These are phyloP conservation scores for Aspergillus sergii DNA, from an alignment of 2,329 filamentous ascomycete genomes.

Conservation along the genomic window DNA sequence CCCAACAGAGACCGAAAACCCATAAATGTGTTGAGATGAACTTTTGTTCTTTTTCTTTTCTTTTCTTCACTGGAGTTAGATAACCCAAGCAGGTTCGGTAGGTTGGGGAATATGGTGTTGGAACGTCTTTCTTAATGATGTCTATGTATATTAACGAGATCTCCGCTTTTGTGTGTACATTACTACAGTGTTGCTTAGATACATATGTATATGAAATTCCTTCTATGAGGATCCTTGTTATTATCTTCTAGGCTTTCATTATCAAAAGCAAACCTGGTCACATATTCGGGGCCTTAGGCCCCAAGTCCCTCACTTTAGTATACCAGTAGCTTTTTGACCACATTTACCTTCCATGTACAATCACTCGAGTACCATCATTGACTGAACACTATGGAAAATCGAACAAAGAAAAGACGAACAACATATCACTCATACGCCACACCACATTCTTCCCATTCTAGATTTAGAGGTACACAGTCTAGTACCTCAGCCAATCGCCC, in stretches of 20 bases:
- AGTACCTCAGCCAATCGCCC: background rate
- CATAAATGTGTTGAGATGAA: slow-evolving; percentile 4
- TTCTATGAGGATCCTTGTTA: background rate
- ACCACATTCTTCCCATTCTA: slow-evolving; percentile 4
- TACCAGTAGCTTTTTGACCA: background rate
- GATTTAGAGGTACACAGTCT: background rate
- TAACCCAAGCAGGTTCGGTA: background rate
- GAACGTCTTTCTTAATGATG: slow-evolving; percentile 5
- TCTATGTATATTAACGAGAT: slow-evolving; percentile 2
- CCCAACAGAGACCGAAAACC: slow-evolving; percentile 12
- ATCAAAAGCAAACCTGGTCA: background rate
- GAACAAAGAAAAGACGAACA: slow-evolving; percentile 14
- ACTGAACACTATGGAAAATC: background rate
- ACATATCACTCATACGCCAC: slow-evolving; percentile 1
- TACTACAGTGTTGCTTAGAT: background rate
- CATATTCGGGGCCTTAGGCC: background rate
- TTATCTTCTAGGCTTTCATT: background rate
- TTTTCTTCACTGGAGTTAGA: background rate
- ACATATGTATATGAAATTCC: background rate
- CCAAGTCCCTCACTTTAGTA: background rate
- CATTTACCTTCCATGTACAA: background rate
- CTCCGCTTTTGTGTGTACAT: slow-evolving; percentile 14
- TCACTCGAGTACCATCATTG: no score
- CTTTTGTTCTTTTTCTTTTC: background rate
- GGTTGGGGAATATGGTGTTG: background rate